Conservation (phyloP, 495 filamentous ascomycete genomes). For the Bryoglossum gracile region DNA sequence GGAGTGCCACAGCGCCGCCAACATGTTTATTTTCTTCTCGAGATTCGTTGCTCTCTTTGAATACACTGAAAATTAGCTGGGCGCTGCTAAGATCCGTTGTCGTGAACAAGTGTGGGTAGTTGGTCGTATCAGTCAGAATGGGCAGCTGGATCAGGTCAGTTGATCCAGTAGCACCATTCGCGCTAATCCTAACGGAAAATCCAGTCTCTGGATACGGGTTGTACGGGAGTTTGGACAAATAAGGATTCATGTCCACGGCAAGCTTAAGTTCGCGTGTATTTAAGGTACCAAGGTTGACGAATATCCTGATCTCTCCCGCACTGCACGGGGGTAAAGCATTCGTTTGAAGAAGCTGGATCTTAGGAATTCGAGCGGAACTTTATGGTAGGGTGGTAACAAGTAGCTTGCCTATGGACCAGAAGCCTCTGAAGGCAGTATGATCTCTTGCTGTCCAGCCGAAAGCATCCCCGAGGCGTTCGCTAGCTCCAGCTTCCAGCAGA, state of each 20-base stretch:
- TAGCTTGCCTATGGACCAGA: slow-evolving; percentile 37
- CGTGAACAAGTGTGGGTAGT: slow-evolving; percentile 25
- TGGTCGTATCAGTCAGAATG: slow-evolving; percentile 26
- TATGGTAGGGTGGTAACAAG: too few relatives aligned
- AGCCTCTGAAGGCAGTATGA: slow-evolving; percentile 65
- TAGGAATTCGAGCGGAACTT: too few relatives aligned
- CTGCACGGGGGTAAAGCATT: slow-evolving; percentile 6
- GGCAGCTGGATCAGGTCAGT: slow-evolving; percentile 21
- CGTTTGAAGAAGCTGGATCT: neutral
- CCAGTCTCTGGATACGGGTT: slow-evolving; percentile 2
- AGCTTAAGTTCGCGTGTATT: slow-evolving; percentile 4
- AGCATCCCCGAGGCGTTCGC: slow-evolving; percentile 49
- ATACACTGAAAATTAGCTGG: slow-evolving; percentile 23
- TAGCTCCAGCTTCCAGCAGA: slow-evolving; percentile 50
- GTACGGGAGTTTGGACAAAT: neutral
- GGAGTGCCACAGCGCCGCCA: slow-evolving; percentile 22
- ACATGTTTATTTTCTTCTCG: slow-evolving; percentile 5
- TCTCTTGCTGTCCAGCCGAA: slow-evolving; percentile 80
- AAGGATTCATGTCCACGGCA: slow-evolving; percentile 9
- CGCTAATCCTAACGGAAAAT: slow-evolving; percentile 4
- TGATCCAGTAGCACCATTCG: slow-evolving; percentile 5
- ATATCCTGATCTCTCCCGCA: slow-evolving; percentile 3
- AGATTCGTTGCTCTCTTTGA: slow-evolving; percentile 1
- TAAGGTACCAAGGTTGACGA: slow-evolving; percentile 20
- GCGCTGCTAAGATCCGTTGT: slow-evolving; percentile 10